Base-by-base conservation (phyloP, 2,329 filamentous ascomycete genomes). In the Sporothrix brunneoviolacea region DNA sequence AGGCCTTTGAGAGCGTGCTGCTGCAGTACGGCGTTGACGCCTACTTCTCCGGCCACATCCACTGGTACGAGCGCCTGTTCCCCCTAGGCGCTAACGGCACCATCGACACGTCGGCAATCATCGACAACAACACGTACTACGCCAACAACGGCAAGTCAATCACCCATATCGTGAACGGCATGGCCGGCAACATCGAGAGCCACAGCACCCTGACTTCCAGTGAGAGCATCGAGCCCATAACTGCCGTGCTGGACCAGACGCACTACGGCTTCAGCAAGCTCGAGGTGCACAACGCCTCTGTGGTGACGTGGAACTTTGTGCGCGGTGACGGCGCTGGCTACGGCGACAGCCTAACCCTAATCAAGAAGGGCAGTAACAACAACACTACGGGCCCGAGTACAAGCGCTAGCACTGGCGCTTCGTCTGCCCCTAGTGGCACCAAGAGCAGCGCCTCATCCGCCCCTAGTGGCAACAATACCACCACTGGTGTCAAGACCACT, bases 161-260 rank as follows among this genome's bases (percentile, higher is more conserved):
- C 53, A 73, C 71, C 2, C 72, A 76, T 52, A 63, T 77, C 30
- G 64, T 73, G 60, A 77, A 76, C 58, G 74, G 74, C n/a, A 72
- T 73, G 65, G 74, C 74, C 3, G 74, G 74, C 19, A 76, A 76
- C 54, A 68, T 76, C 38, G 74, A 76, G 56, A 71, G 68, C 51
- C 74, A 77, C 61, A 69, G 64, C 54, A 65, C 62, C 3, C 59
- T 76, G 13, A 57, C 58, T 44, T 52, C 52, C 3, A 64, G 62
- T 22, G 53, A 71, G 58, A 54, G 54, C 0, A 19, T 64, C 8
- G 59, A 68, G n/a, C 63, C 68, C 51, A 69, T 72, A 37, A 76
- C 73, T 6, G 66, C 65, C 16, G 61, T 70, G 0, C 63, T 77
- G 21, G 70, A 77, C 59, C 64, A 64, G 49, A 58, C 62, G 36